Percentiles rank a stretch among this genome's conserved stretches.
Evolutionary conservation across 768 basidiomycete genomes (phyloP).

Genomic region (Tulasnella sp.): DNA sequence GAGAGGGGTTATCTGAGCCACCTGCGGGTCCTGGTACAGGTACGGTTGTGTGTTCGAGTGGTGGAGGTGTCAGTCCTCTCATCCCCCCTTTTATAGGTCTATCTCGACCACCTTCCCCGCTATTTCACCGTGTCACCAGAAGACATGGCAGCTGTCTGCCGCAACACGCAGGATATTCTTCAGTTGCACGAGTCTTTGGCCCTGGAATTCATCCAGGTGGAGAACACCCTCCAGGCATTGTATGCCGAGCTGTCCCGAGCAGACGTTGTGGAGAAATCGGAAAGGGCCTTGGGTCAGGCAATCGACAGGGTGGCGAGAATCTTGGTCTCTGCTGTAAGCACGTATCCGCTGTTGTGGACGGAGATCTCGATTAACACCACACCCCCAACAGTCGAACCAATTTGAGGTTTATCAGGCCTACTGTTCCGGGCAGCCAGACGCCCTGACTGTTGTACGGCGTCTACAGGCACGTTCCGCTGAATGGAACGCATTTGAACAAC

Average conservation of each 20-base stretch:
- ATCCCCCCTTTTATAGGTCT: slow-evolving; percentile 38
- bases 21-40: slow-evolving; percentile 62
- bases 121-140: not conserved
- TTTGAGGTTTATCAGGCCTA: slow-evolving; percentile 77
- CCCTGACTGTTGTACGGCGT: slow-evolving; percentile 57
- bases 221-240: slow-evolving; percentile 30
- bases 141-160: slow-evolving; percentile 30
- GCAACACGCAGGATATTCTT: slow-evolving; percentile 59
- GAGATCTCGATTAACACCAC: not conserved
- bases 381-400: slow-evolving; percentile 42
- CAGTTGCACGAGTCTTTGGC: slow-evolving; percentile 56
- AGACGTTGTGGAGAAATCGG: slow-evolving; percentile 13
- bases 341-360: not conserved
- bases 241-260: not conserved
- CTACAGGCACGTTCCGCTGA: slow-evolving; percentile 49
- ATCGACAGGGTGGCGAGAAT: slow-evolving; percentile 42
- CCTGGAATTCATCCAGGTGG: slow-evolving; percentile 35
- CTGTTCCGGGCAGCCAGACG: slow-evolving; percentile 77
- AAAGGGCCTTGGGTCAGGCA: slow-evolving; percentile 30
- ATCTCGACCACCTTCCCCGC: slow-evolving; percentile 44
- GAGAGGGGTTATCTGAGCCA: slow-evolving; percentile 75
- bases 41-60: slow-evolving; percentile 27
- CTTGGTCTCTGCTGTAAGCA: slow-evolving; percentile 43
- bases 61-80: not conserved
- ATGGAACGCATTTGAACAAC: slow-evolving; percentile 76